These are phyloP conservation scores for Berberis thunbergii DNA, from an alignment of 164 flowering plant genomes.

Conservation along the genomic window DNA sequence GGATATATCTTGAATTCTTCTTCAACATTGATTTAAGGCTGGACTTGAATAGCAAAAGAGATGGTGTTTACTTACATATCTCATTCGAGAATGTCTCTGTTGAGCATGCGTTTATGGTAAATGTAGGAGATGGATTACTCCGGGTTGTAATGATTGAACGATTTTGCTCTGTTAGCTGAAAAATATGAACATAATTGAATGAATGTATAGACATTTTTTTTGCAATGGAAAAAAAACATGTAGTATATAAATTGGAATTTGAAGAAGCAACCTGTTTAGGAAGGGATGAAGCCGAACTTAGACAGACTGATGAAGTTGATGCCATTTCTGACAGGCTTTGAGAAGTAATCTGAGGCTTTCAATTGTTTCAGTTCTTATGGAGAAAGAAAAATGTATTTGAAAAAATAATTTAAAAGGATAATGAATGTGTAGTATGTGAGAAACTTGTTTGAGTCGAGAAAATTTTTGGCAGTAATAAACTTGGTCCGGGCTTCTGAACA, in stretches of 20 bases:
- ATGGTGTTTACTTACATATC: slow-evolving; percentile 22
- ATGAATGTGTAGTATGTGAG: neutral
- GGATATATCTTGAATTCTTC: neutral
- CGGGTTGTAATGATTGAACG: slow-evolving; percentile 12
- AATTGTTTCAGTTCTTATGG: no score
- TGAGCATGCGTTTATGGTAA: slow-evolving; percentile 17
- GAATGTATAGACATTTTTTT: no score
- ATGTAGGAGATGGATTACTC: slow-evolving; percentile 9
- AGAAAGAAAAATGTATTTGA: no score
- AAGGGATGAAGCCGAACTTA: slow-evolving; percentile 25
- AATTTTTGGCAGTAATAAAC: no score
- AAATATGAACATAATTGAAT: no score
- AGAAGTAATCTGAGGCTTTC: neutral
- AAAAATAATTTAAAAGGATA: neutral
- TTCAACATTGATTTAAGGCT: neutral
- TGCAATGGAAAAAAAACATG: neutral
- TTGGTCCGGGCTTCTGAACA: no score
- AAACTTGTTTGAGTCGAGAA: no score
- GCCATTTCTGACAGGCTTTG: slow-evolving; percentile 22
- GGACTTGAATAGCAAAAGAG: neutral
- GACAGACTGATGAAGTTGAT: slow-evolving; percentile 25
- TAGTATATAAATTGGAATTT: neutral
- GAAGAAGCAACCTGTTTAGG: slow-evolving; percentile 21
- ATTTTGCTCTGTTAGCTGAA: slow-evolving; percentile 15
- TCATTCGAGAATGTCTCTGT: slow-evolving; percentile 18